Conservation (phyloP, 305 asterid species). For the Rubia balearica region DNA sequence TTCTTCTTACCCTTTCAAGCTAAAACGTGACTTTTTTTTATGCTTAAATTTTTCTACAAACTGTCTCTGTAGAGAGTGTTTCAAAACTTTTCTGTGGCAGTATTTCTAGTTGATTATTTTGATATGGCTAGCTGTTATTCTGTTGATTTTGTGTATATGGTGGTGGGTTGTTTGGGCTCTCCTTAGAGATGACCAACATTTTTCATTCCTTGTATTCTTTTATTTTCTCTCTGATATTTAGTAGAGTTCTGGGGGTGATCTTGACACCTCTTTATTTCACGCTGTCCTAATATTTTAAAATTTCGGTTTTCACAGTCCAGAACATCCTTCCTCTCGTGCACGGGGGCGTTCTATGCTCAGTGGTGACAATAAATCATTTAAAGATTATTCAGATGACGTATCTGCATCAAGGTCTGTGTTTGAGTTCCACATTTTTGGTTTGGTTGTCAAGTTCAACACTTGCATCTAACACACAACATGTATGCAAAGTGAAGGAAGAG, state of each 20-base stretch:
- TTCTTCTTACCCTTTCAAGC: background rate
- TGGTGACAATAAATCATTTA: slow-evolving; percentile 64
- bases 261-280: background rate
- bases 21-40: background rate
- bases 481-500: background rate
- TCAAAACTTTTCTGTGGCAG: background rate
- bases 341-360: slow-evolving; percentile 92
- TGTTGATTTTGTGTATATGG: background rate
- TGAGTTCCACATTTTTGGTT: slow-evolving; percentile 9
- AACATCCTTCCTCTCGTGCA: slow-evolving; percentile 81
- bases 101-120: background rate
- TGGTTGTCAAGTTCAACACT: background rate
- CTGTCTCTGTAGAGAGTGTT: too few species aligned
- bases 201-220: background rate
- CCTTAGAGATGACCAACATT: background rate
- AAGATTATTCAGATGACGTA: slow-evolving; percentile 54
- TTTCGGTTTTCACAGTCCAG: slow-evolving; percentile 56
- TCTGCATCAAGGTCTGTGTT: slow-evolving; percentile 61
- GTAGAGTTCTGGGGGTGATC: background rate
- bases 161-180: background rate
- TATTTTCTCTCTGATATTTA: background rate
- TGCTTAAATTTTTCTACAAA: background rate
- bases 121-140: background rate
- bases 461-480: background rate
- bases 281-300: background rate